Evolutionary conservation across 1,139 yeast species (phyloP).

Genomic region (Debaryomycetaceae sp.): DNA sequence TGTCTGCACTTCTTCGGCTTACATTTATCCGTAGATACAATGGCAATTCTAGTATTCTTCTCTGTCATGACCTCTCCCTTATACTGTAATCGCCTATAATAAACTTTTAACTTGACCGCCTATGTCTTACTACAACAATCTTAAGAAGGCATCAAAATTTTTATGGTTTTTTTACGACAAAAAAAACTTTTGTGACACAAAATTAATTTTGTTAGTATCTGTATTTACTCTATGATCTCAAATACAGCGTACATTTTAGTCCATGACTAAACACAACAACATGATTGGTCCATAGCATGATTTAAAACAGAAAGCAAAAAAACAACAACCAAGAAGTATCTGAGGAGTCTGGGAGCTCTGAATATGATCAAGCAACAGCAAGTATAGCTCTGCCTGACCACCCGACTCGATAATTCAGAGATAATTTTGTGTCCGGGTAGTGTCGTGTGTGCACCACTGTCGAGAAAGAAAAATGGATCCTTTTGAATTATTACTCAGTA

Average conservation of each 20-base stretch:
- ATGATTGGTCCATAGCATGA: conserved; percentile 3
- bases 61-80: conserved; percentile 36
- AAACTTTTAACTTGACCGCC: not conserved
- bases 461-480: too few species aligned
- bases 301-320: too few species aligned
- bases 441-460: not conserved
- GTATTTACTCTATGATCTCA: conserved; percentile 2
- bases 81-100: not conserved
- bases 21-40: conserved; percentile 89
- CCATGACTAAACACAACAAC: conserved; percentile 7
- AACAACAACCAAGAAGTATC: too few species aligned
- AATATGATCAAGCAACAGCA: too few species aligned
- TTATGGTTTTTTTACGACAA: conserved; percentile 1
- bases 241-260: conserved; percentile 5
- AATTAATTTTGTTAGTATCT: conserved; percentile 5
- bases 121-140: not conserved
- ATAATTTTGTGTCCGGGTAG: not conserved
- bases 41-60: conserved; percentile 84
- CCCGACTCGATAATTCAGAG: too few species aligned
- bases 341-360: too few species aligned
- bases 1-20: conserved; percentile 98
- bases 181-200: conserved; percentile 7
- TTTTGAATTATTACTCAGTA: too few species aligned
- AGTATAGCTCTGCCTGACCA: too few species aligned
- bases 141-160: conserved; percentile 1